A percentile compares a stretch with the other conserved stretches of the same genome.
Evolutionary conservation across 108 stramenopile genomes (phyloP).

Genomic region (Aurantiochytrium sp.): DNA sequence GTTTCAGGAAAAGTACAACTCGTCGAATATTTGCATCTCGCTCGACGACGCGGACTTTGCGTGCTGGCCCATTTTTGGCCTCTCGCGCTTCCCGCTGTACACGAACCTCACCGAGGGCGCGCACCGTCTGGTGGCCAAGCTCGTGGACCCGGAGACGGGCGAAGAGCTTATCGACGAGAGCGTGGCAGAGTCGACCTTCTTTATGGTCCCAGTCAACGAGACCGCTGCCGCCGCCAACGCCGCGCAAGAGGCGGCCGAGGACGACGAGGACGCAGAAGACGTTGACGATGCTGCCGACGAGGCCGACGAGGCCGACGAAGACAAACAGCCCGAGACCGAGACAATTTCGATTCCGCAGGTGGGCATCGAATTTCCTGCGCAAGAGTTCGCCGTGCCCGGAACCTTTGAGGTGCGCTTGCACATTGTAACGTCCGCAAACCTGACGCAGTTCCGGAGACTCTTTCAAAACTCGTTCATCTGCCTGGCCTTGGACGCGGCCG

Average conservation of each 20-base stretch:
- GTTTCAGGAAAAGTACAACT: not conserved
- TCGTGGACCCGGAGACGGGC: slow-evolving; percentile 4
- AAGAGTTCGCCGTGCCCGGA: not conserved
- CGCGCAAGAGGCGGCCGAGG: no score
- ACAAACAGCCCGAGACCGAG: slow-evolving; percentile 15
- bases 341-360: not conserved
- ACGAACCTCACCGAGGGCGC: not conserved
- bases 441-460: not conserved
- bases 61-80: slow-evolving; percentile 27
- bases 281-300: not conserved
- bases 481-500: not conserved
- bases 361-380: not conserved
- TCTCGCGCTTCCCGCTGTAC: not conserved
- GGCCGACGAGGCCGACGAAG: no score
- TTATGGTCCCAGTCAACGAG: not conserved
- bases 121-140: slow-evolving; percentile 2
- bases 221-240: no score
- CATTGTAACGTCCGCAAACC: not conserved
- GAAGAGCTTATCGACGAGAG: not conserved
- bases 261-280: not conserved
- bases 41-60: not conserved
- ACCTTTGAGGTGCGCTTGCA: slow-evolving; percentile 5
- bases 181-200: not conserved
- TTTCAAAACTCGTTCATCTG: slow-evolving; percentile 22
- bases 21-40: slow-evolving; percentile 18